Evolutionary conservation across 805 yeast species (phyloP).

Genomic region (Yamadazyma insecticola): DNA sequence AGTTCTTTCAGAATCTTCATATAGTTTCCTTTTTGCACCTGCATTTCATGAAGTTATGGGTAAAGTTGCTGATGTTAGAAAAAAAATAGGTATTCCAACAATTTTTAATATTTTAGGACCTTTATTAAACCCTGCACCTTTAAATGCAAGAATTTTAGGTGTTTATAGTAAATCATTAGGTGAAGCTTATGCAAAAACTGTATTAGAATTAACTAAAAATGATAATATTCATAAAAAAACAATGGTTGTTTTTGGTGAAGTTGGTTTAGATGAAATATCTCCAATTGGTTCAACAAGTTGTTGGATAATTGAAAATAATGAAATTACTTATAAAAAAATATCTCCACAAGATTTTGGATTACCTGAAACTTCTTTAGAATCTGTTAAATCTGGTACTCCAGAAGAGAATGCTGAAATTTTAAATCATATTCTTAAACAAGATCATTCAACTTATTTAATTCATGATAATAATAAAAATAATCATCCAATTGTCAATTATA

Average conservation of each 20-base stretch:
- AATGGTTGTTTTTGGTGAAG: conserved; percentile 89
- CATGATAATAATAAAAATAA: conserved; percentile 22
- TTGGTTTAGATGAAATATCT: conserved; percentile 90
- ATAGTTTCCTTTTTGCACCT: conserved; percentile 84
- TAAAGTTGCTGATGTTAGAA: conserved; percentile 72
- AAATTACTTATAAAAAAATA: conserved; percentile 40
- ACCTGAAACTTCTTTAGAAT: conserved; percentile 59
- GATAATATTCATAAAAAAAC: conserved; percentile 49
- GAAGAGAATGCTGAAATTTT: conserved; percentile 70
- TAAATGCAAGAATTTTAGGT: conserved; percentile 78
- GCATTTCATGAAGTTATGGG: conserved; percentile 92
- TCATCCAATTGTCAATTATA: conserved; percentile 79
- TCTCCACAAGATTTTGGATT: conserved; percentile 81
- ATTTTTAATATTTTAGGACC: conserved; percentile 95
- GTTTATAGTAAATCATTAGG: conserved; percentile 82
- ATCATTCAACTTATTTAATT: conserved; percentile 43
- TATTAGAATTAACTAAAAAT: conserved; percentile 53
- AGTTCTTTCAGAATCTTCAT: conserved; percentile 46
- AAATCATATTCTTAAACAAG: conserved; percentile 39
- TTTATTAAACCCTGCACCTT: conserved; percentile 82
- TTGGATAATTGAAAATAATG: conserved; percentile 62
- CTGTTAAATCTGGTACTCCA: conserved; percentile 84
- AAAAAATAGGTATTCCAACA: conserved; percentile 81
- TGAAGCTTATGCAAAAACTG: conserved; percentile 77
- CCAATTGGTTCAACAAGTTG: conserved; percentile 79